Conservation (phyloP, 257 asterid genomes). For the Solanum virginianum region DNA sequence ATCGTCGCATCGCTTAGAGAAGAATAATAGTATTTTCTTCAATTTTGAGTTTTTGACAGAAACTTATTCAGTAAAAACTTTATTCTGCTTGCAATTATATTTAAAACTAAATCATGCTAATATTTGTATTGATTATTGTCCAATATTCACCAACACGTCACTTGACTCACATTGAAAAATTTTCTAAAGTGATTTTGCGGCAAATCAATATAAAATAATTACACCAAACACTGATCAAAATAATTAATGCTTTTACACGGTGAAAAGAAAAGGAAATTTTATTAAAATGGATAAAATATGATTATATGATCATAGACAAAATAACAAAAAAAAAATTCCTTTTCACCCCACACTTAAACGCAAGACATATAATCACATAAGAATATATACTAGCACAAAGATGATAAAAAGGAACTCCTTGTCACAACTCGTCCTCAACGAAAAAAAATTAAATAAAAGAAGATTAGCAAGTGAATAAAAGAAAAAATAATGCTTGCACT, state of each 20-base stretch:
- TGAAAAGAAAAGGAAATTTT: not conserved
- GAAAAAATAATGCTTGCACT: no score
- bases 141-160: not conserved
- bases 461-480: no score
- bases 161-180: not conserved
- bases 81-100: not conserved
- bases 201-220: not conserved
- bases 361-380: not conserved
- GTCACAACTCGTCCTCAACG: no score
- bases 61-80: not conserved
- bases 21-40: not conserved
- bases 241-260: not conserved
- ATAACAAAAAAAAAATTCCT: not conserved
- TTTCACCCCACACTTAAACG: not conserved
- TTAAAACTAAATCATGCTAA: not conserved
- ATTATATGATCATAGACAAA: not conserved
- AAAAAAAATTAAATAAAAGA: no score
- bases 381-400: no score
- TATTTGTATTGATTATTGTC: not conserved
- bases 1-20: not conserved
- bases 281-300: no score
- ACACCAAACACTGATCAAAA: not conserved
- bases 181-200: not conserved
- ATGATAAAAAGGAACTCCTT: no score
- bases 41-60: not conserved